phyloP scores from a whole-genome alignment of 257 asterid genomes.

The Vinca minor region DNA sequence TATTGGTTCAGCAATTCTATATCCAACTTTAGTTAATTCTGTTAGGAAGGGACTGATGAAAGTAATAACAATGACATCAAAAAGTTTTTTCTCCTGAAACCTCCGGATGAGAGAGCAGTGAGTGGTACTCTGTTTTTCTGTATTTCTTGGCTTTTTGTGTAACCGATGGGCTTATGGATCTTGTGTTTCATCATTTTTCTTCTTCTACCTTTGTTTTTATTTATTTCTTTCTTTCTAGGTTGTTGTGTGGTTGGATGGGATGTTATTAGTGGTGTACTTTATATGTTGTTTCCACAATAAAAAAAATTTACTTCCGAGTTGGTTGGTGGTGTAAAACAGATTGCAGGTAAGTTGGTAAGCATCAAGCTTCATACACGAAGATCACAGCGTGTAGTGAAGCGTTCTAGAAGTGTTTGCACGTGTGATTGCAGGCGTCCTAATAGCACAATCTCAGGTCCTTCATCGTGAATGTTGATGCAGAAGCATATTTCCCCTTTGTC shows the following conservation, averaged over 20 bases:
- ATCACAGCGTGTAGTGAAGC: slow-evolving; percentile 82
- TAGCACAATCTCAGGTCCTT: slow-evolving; percentile 38
- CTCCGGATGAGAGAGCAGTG: neutral
- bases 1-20: neutral
- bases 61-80: neutral
- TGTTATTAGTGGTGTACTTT: neutral
- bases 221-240: neutral
- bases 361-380: slow-evolving; percentile 76
- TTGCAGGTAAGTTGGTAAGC: slow-evolving; percentile 80
- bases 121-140: no score
- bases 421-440: slow-evolving; percentile 79
- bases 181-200: neutral
- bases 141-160: no score
- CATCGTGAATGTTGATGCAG: slow-evolving; percentile 25
- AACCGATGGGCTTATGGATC: neutral
- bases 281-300: neutral
- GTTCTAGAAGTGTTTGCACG: slow-evolving; percentile 62
- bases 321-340: slow-evolving; percentile 39
- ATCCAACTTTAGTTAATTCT: neutral
- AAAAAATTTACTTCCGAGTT: neutral
- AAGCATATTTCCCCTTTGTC: neutral
- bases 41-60: neutral
- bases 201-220: neutral
- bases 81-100: no score
- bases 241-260: neutral